A percentile compares a stretch with the other conserved stretches of the same genome.
Evolutionary conservation across 176 grass and related monocot species (phyloP).

Genomic region (Thalia dealbata): DNA sequence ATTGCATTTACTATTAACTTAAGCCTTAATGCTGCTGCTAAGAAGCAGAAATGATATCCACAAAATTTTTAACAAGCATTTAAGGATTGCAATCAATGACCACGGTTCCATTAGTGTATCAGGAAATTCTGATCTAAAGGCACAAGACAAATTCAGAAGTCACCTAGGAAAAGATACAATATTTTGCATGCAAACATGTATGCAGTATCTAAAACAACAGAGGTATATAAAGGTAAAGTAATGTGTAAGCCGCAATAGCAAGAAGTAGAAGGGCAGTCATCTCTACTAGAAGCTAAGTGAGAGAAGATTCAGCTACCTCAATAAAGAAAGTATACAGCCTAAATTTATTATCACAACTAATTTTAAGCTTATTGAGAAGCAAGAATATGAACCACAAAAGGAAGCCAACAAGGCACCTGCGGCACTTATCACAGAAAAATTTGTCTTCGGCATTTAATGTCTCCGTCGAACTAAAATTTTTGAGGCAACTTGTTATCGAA

Average conservation of each 20-base stretch:
- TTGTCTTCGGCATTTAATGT: constrained; percentile 30
- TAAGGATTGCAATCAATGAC: not conserved
- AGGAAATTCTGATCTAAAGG: not conserved
- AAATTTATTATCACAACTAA: not conserved
- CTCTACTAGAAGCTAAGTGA: too few species aligned
- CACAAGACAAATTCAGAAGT: not conserved
- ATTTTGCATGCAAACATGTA: not conserved
- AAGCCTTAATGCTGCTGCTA: too few species aligned
- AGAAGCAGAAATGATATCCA: too few species aligned
- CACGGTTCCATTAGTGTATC: not conserved
- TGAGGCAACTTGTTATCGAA: constrained; percentile 29
- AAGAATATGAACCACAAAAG: not conserved
- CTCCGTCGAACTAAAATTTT: constrained; percentile 29
- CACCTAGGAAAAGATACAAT: not conserved
- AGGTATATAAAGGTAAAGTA: too few species aligned
- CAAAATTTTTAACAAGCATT: not conserved
- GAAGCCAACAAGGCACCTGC: constrained; percentile 11
- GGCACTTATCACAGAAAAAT: constrained; percentile 29
- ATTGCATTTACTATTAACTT: not conserved
- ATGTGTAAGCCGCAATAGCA: too few species aligned
- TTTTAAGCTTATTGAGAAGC: not conserved
- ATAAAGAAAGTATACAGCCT: too few species aligned
- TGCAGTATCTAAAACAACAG: too few species aligned
- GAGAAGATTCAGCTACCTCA: too few species aligned
- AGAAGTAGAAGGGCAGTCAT: too few species aligned